phyloP scores from a whole-genome alignment of 2,329 filamentous ascomycete species.

The Pseudogymnoascus sp. region DNA sequence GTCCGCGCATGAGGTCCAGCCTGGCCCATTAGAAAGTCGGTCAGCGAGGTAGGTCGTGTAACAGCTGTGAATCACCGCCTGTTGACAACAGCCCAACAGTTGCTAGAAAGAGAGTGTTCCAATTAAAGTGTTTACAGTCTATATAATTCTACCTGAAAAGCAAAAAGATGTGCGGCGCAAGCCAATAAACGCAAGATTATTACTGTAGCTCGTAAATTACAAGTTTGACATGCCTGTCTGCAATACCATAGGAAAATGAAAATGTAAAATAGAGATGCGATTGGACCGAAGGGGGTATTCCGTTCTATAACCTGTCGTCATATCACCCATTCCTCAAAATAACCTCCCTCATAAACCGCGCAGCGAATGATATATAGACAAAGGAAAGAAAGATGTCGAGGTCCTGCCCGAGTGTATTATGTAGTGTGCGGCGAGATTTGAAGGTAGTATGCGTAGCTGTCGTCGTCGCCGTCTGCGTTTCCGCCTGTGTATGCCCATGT shows the following conservation, averaged over 20 bases:
- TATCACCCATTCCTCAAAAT: conserved; percentile 3
- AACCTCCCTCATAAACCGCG: conserved; percentile 5
- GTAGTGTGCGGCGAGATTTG: not conserved
- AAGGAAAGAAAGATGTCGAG: conserved; percentile 2
- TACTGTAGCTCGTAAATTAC: conserved; percentile 7
- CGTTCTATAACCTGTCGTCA: conserved; percentile 6
- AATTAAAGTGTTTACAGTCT: conserved; percentile 9
- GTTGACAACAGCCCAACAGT: not conserved
- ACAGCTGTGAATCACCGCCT: not conserved
- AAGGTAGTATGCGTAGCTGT: not conserved
- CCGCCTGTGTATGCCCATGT: not conserved
- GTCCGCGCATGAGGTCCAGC: conserved; percentile 2
- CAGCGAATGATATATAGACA: conserved; percentile 4
- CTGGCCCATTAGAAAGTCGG: conserved; percentile 6
- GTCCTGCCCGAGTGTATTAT: conserved; percentile 4
- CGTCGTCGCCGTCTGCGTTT: not conserved
- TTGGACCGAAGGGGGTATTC: conserved; percentile 5
- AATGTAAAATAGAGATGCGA: conserved; percentile 5
- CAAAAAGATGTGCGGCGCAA: not conserved
- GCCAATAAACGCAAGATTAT: conserved; percentile 6
- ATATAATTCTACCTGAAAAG: not conserved
- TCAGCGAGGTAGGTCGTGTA: not conserved
- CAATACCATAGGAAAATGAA: conserved; percentile 3
- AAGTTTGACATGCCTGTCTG: conserved; percentile 5
- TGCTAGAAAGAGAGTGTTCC: conserved; percentile 1